These are phyloP conservation scores for Fagopyrum homotropicum DNA, from an alignment of 148 eudicot genomes.

Conservation along the genomic window DNA sequence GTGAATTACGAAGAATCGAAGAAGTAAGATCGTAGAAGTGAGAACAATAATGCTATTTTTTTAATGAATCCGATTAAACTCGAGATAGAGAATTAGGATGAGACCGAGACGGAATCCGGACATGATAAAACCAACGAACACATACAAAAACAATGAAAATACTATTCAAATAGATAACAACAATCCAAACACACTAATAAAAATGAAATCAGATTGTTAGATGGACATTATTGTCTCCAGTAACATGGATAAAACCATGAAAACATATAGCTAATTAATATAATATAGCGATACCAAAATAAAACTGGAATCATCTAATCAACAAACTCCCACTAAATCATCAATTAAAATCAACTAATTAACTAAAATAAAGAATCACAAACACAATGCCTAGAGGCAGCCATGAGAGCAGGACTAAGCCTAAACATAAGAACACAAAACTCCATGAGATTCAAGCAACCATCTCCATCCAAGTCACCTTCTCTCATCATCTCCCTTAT, in stretches of 20 bases:
- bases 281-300: background rate
- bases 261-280: background rate
- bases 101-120: too few species aligned
- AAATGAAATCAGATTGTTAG: too few species aligned
- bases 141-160: too few species aligned
- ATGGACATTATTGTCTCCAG: too few species aligned
- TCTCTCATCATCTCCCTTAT: conserved; percentile 44
- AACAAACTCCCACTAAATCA: background rate
- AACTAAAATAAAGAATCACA: conserved; percentile 34
- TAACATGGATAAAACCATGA: background rate
- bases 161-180: too few species aligned
- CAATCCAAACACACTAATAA: too few species aligned
- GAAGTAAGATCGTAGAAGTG: too few species aligned
- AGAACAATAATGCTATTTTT: too few species aligned
- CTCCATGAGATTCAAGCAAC: conserved; percentile 60
- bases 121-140: too few species aligned
- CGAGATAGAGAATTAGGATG: too few species aligned
- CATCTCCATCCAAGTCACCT: conserved; percentile 75
- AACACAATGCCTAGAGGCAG: conserved; percentile 45
- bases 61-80: too few species aligned
- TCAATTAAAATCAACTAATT: background rate
- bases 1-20: too few species aligned
- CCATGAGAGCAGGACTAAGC: conserved; percentile 76
- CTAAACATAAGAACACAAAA: conserved; percentile 84
- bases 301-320: background rate